Percentiles rank a stretch among this genome's conserved stretches.
phyloP scores from a whole-genome alignment of 495 filamentous ascomycete species.

The Darksidea phi region DNA sequence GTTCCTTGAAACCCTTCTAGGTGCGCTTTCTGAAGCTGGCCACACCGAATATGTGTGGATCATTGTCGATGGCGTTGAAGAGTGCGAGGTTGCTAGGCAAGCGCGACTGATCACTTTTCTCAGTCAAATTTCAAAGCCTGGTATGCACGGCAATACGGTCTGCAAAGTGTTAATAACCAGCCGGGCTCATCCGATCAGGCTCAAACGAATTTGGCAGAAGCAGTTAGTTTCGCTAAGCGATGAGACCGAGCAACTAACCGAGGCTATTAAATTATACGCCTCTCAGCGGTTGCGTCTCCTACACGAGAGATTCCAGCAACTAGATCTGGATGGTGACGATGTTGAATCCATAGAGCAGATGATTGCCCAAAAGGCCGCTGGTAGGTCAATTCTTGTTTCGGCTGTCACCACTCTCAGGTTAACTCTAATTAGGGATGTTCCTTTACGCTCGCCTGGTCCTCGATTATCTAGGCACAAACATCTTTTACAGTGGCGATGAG shows the following conservation, averaged over 20 bases:
- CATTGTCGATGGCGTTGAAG: slow-evolving; percentile 11
- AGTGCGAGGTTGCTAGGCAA: slow-evolving; percentile 5
- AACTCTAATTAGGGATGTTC: slow-evolving; percentile 8
- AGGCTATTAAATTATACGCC: background rate
- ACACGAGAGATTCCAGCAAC: background rate
- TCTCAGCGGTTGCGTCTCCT: background rate
- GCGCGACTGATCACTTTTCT: background rate
- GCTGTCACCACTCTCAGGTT: background rate
- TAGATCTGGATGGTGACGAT: background rate
- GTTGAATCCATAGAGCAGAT: slow-evolving; percentile 4
- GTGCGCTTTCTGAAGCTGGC: slow-evolving; percentile 2
- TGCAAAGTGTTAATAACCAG: slow-evolving; percentile 13
- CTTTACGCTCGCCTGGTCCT: slow-evolving; percentile 13
- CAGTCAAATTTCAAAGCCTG: background rate
- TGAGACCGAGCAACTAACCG: background rate
- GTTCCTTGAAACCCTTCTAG: background rate
- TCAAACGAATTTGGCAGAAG: background rate
- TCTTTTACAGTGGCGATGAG: slow-evolving; percentile 10
- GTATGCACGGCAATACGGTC: background rate
- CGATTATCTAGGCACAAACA: slow-evolving; percentile 4
- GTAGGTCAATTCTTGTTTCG: background rate
- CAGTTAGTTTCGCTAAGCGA: background rate
- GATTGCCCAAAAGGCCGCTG: slow-evolving; percentile 1
- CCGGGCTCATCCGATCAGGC: background rate
- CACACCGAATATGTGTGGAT: background rate